phyloP scores from a whole-genome alignment of 225 moss, liverwort and hornwort species.

The Polytrichum commune region DNA sequence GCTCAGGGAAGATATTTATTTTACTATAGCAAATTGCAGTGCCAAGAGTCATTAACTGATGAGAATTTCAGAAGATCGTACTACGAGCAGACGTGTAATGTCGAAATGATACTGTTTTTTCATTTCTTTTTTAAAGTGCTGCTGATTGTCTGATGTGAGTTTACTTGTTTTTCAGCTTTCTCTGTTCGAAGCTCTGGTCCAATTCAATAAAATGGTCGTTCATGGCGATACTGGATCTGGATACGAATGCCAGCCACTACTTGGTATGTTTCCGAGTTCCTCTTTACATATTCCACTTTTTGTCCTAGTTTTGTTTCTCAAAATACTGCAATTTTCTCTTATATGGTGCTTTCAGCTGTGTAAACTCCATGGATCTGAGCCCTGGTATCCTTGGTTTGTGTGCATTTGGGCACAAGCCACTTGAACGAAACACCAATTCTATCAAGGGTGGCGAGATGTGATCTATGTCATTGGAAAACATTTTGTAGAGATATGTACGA shows the following conservation, averaged over 20 bases:
- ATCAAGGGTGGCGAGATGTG: not conserved
- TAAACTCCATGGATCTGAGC: too few species aligned
- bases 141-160: not conserved
- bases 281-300: not conserved
- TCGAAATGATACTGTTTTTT: too few species aligned
- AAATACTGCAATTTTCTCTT: not conserved
- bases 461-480: too few species aligned
- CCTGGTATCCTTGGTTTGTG: not conserved
- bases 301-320: not conserved
- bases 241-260: conserved; percentile 64
- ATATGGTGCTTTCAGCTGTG: not conserved
- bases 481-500: too few species aligned
- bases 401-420: not conserved
- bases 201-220: conserved; percentile 38
- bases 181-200: not conserved
- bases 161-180: not conserved
- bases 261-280: conserved; percentile 25
- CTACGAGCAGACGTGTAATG: too few species aligned
- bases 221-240: conserved; percentile 35
- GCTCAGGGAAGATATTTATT: too few species aligned
- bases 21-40: too few species aligned
- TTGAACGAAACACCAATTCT: not conserved
- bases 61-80: not conserved
- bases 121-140: too few species aligned
- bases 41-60: too few species aligned